Base-by-base conservation (phyloP, 169 alveolate genomes). In the Pseudocohnilembus persalinus region DNA sequence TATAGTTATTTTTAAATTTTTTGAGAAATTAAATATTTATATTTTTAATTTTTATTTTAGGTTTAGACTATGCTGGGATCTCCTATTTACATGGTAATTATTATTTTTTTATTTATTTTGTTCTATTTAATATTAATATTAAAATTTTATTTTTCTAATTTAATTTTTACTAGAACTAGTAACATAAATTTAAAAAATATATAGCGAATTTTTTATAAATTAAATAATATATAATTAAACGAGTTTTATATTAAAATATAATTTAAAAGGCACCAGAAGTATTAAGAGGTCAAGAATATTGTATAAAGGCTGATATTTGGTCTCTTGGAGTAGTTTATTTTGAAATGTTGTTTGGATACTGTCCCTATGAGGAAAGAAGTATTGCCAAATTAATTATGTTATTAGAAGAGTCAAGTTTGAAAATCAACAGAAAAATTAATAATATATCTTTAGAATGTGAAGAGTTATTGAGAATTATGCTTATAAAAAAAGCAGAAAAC, bases 1-100 rank as follows among this genome's bases (percentile, higher is more conserved):
- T n/a, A n/a, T n/a, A n/a, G n/a, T n/a, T n/a, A n/a, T n/a, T n/a
- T n/a, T n/a, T n/a, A n/a, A n/a, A n/a, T n/a, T n/a, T n/a, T n/a
- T n/a, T n/a, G n/a, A n/a, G n/a, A n/a, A n/a, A n/a, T n/a, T n/a
- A n/a, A n/a, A n/a, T n/a, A n/a, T n/a, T n/a, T n/a, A n/a, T n/a
- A n/a, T n/a, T n/a, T n/a, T n/a, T n/a, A n/a, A n/a, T n/a, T n/a
- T n/a, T n/a, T n/a, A n/a, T n/a, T n/a, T n/a, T 49, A 49, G 68
- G 68, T 73, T 29, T 35, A 35, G 49, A 79, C 84, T 25, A 79
- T 79, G 84, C 25, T 79, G 27, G 84, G 84, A 6, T 79, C 84
- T 79, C 84, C 84, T 0, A 29, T 79, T 29, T 79, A 79, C 64
- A 79, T 79, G 84, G 83, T n/a, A n/a, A n/a, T n/a, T n/a, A n/a